Base-by-base conservation (phyloP, 2,329 filamentous ascomycete species). In the Diaporthe vaccinii region DNA sequence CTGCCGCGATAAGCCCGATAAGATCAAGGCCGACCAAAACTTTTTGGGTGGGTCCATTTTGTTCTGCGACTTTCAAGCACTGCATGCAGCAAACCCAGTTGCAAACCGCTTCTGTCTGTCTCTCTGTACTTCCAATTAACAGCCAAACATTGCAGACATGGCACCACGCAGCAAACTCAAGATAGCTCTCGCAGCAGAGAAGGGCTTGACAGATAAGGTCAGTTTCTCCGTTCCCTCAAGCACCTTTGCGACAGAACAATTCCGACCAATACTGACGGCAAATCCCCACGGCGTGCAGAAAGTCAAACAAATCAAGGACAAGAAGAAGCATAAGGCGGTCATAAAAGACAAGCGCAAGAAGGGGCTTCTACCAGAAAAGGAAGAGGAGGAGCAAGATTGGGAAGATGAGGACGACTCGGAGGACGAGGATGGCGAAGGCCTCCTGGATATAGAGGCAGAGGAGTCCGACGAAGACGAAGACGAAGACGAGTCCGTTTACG, bases 151-250 rank as follows among this genome's bases (percentile, higher is more conserved):
- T 4, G 20, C 62, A 73, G 72, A 65, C 3, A 76, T 76, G 75
- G 75, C 73, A 51, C 73, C 75, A 72, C 75, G 79, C 81, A 85
- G 86, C 80, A 89, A 87, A 78, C 83, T 91, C 72, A 89, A 88
- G 82, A 82, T 88, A 81, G 89, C 89, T 14, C 83, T 91, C 22
- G 86, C 86, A 62, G 87, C 87, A 55, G 87, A 91, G 68, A 90
- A 91, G 81, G 87, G 88, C 31, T 36, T 76, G 59, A 81, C 83
- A 20, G 89, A 91, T 76, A 88, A 72, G 75, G 74, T 76, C 34
- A n/a, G 73, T 51, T 15, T 2, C 49, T 67, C 15, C 25, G 3
- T 17, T 51, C 15, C 15, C 20, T 4, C 25, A 6, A 20, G 12
- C n/a, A 39, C 14, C 8, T 58, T 70, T 59, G 69, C 49, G 74